Conservation (phyloP, 2,329 filamentous ascomycete genomes). For the Fusarium vanettenii region DNA sequence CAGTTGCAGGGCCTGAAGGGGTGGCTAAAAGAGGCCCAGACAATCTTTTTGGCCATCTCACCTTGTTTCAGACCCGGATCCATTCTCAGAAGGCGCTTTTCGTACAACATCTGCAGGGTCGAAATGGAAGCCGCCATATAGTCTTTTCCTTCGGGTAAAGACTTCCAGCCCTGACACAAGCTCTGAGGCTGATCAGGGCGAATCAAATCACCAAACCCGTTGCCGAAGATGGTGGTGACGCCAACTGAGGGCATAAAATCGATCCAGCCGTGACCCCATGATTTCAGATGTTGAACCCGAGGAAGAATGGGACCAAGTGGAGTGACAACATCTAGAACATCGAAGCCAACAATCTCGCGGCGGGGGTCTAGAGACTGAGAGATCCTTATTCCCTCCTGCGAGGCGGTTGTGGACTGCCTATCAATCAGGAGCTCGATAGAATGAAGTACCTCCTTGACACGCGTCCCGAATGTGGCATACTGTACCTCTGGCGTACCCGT, state of each 20-base stretch:
- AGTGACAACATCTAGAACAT: conserved; percentile 2
- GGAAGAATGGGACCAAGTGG: neutral
- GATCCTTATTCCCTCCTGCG: conserved; percentile 11
- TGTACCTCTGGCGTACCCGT: neutral
- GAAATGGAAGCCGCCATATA: conserved; percentile 8
- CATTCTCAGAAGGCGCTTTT: conserved; percentile 4
- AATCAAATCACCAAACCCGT: conserved; percentile 9
- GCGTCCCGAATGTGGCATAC: neutral
- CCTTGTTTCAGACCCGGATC: neutral
- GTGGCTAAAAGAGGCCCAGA: neutral
- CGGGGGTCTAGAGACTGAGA: conserved; percentile 6
- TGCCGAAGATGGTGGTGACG: conserved; percentile 6
- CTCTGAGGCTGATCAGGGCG: neutral
- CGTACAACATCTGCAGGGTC: conserved; percentile 12
- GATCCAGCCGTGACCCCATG: conserved; percentile 7
- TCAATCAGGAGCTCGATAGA: conserved; percentile 13
- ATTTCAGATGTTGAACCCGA: neutral
- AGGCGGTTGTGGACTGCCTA: neutral
- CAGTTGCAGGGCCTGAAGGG: neutral
- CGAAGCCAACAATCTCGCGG: conserved; percentile 8
- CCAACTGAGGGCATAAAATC: conserved; percentile 9
- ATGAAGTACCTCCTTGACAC: neutral
- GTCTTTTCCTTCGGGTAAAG: neutral
- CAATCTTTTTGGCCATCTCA: conserved; percentile 8
- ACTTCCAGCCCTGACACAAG: conserved; percentile 1